Percentiles rank a stretch among this genome's conserved stretches.
phyloP scores from a whole-genome alignment of 805 yeast species.

The Cyberlindnera xylosilytica region DNA sequence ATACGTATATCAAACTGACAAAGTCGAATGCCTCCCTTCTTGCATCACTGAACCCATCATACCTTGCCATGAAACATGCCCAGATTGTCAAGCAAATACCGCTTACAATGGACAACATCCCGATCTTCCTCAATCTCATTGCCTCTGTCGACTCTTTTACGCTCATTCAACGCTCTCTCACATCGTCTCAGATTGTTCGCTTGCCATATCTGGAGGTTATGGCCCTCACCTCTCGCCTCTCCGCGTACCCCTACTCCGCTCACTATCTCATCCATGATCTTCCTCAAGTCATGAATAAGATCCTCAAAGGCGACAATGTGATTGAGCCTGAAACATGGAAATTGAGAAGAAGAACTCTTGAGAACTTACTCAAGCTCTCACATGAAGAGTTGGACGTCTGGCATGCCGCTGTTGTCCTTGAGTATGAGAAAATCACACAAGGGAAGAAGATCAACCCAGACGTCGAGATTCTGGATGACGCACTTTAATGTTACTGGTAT shows the following conservation, averaged over 20 bases:
- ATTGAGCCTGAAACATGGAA: slow-evolving; percentile 21
- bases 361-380: slow-evolving; percentile 10
- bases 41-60: slow-evolving; percentile 18
- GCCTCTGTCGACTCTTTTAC: slow-evolving; percentile 8
- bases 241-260: slow-evolving; percentile 13
- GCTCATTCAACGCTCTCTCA: slow-evolving; percentile 10
- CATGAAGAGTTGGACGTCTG: slow-evolving; percentile 20
- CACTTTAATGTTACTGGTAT: too few relatives aligned
- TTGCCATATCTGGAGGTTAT: slow-evolving; percentile 24
- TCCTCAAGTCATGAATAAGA: slow-evolving; percentile 26
- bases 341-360: slow-evolving; percentile 21
- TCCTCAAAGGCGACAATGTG: slow-evolving; percentile 18
- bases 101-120: slow-evolving; percentile 12
- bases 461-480: slow-evolving; percentile 10
- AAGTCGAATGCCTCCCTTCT: slow-evolving; percentile 12
- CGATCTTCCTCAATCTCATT: slow-evolving; percentile 17
- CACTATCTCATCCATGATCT: slow-evolving; percentile 15
- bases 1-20: slow-evolving; percentile 8
- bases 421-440: slow-evolving; percentile 12
- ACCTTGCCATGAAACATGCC: slow-evolving; percentile 14
- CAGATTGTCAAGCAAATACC: slow-evolving; percentile 10
- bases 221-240: slow-evolving; percentile 12
- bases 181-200: slow-evolving; percentile 9
- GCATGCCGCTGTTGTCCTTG: slow-evolving; percentile 15
- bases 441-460: slow-evolving; percentile 15